Base-by-base conservation (phyloP, 1,139 yeast species). In the Yamadazyma dendronema region DNA sequence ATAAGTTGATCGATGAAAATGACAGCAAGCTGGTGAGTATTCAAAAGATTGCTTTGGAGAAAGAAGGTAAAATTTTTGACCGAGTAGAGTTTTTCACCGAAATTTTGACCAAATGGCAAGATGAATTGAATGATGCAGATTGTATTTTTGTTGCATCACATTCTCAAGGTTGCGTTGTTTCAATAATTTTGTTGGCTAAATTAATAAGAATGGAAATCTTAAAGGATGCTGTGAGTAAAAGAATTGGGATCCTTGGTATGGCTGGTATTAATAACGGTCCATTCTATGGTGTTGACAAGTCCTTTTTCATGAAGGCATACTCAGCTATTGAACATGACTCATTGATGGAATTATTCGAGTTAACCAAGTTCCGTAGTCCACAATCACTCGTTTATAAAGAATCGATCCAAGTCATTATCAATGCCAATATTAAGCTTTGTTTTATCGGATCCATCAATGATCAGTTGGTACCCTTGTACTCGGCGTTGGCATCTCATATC, bases 191-290 rank as follows among this genome's bases (percentile, higher is more conserved):
- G 22, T 62, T 89, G 24, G 86, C 96, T 0, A 73, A 77, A 47
- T 67, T 92, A 31, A 75, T 92, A 7, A 81, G 77, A 44, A 72
- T 79, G 46, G 95, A 92, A 0, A 71, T 85, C 17, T 74, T 88
- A 14, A 68, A 67, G 48, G 61, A 65, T 38, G 65, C 72, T 1
- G 60, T 61, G 14, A 58, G 58, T 24, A 81, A 82, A 49, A 65
- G 77, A 30, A 72, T 89, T 15, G 89, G 94, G 0, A 67, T 92
- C 17, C 63, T 92, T 35, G 94, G 92, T 2, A 92, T 92, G 97
- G 97, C 97, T 0, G 97, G 97, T 1, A 79, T 89, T 19, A 88
- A 89, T 49, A 79, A 87, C 53, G 98, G 98, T 0, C 98, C 97
- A 2, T 86, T 87, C 53, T 86, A 81, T 48, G 97, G 97, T 0